A percentile compares a stretch with the other conserved stretches of the same genome.
phyloP scores from a whole-genome alignment of 2,329 filamentous ascomycete species.

The Westerdykella ornata region DNA sequence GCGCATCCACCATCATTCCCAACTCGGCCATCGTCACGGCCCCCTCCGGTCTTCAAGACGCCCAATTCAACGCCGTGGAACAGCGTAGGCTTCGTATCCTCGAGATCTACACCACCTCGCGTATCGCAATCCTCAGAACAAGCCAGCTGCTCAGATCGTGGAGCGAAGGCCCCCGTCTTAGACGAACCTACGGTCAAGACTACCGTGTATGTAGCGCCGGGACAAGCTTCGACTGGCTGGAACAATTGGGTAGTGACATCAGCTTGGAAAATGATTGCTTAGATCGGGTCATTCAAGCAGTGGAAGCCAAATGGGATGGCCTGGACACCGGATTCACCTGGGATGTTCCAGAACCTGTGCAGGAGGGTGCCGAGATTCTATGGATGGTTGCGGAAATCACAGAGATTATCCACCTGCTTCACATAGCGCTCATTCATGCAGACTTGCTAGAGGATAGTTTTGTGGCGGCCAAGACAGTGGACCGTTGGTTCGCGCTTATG shows the following conservation, averaged over 20 bases:
- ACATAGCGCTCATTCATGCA: slow-evolving; percentile 64
- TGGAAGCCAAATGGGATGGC: slow-evolving; percentile 44
- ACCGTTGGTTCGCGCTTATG: slow-evolving; percentile 30
- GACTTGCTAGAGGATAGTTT: slow-evolving; percentile 44
- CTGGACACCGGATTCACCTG: slow-evolving; percentile 42
- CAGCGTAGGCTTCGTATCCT: slow-evolving; percentile 62
- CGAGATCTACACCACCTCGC: slow-evolving; percentile 64
- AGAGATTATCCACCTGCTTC: slow-evolving; percentile 67
- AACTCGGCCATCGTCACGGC: slow-evolving; percentile 40
- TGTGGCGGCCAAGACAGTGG: slow-evolving; percentile 24
- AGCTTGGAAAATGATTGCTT: slow-evolving; percentile 26
- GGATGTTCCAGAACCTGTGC: slow-evolving; percentile 44
- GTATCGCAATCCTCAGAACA: slow-evolving; percentile 46
- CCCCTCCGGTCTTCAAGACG: slow-evolving; percentile 16
- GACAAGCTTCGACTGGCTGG: slow-evolving; percentile 16
- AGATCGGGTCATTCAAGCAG: slow-evolving; percentile 43
- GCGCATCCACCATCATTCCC: slow-evolving; percentile 43
- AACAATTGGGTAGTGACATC: slow-evolving; percentile 27
- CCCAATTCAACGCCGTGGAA: slow-evolving; percentile 56
- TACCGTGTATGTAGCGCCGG: slow-evolving; percentile 25
- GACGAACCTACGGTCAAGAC: slow-evolving; percentile 22
- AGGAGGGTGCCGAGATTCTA: slow-evolving; percentile 52
- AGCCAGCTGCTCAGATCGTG: slow-evolving; percentile 34
- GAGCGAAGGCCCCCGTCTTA: slow-evolving; percentile 24
- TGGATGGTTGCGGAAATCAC: slow-evolving; percentile 60